phyloP scores from a whole-genome alignment of 495 filamentous ascomycete species.

The Penicillium cosmopolitanum region DNA sequence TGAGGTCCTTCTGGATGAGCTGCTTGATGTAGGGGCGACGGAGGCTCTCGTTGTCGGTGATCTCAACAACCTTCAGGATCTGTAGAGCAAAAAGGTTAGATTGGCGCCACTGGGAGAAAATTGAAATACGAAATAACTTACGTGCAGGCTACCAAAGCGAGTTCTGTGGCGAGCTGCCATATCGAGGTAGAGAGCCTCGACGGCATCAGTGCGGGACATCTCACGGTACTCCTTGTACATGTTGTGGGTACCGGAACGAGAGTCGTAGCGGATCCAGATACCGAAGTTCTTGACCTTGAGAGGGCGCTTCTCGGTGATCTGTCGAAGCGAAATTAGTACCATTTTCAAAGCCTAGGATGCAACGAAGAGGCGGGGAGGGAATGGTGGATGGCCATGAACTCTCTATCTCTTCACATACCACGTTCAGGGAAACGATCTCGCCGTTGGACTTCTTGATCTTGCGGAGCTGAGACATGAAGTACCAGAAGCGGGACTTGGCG shows the following conservation, averaged over 20 bases:
- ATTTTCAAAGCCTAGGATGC: not conserved
- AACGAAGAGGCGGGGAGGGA: no score
- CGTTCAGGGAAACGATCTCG: slow-evolving; percentile 96
- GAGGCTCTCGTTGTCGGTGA: slow-evolving; percentile 89
- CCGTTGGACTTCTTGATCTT: slow-evolving; percentile 99
- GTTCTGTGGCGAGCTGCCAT: slow-evolving; percentile 98
- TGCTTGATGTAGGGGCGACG: slow-evolving; percentile 99
- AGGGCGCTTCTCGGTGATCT: slow-evolving; percentile 99
- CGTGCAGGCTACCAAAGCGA: slow-evolving; percentile 96
- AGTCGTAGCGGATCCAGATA: slow-evolving; percentile 99
- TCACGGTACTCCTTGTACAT: slow-evolving; percentile 99
- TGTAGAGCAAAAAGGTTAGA: slow-evolving; percentile 47
- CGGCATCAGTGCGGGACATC: slow-evolving; percentile 91
- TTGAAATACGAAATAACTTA: no score
- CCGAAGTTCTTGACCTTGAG: slow-evolving; percentile 99
- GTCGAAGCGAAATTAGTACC: slow-evolving; percentile 21
- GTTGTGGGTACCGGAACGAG: slow-evolving; percentile 99
- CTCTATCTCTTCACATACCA: slow-evolving; percentile 62
- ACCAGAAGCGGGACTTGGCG: slow-evolving; percentile 99
- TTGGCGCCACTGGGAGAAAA: no score
- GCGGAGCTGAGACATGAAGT: slow-evolving; percentile 96
- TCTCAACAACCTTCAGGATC: slow-evolving; percentile 98
- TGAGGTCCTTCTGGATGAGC: slow-evolving; percentile 89
- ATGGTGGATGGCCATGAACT: not conserved
- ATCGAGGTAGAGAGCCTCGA: slow-evolving; percentile 97